Percentiles rank a stretch among this genome's conserved stretches.
Evolutionary conservation across 2,329 filamentous ascomycete species (phyloP).

Genomic region (Albophoma yamanashiensis): DNA sequence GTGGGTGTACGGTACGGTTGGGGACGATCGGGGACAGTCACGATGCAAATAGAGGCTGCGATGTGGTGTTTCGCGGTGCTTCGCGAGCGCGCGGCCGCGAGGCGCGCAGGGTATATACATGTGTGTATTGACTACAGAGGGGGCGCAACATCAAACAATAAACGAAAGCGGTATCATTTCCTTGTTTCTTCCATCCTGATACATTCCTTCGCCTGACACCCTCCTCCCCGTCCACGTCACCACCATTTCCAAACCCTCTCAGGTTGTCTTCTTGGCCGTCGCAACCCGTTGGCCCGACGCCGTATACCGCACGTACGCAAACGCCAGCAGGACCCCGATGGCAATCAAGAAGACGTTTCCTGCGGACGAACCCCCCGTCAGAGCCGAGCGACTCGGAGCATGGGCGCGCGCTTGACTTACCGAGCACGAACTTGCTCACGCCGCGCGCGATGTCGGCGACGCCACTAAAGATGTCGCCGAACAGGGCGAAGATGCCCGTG

Average conservation of each 20-base stretch:
- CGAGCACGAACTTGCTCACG: conserved; percentile 26
- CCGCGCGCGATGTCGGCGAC: conserved; percentile 25
- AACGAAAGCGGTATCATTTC: not conserved
- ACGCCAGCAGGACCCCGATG: conserved; percentile 20
- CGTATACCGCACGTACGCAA: conserved; percentile 23
- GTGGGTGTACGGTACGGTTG: too few relatives aligned
- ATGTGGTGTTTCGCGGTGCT: too few relatives aligned
- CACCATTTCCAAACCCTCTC: not conserved
- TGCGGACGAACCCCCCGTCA: conserved; percentile 4
- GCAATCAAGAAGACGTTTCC: conserved; percentile 25
- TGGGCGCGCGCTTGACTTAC: conserved; percentile 9
- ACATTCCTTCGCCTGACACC: too few relatives aligned
- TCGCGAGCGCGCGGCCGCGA: not conserved
- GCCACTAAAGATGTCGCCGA: conserved; percentile 23
- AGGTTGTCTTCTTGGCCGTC: conserved; percentile 20
- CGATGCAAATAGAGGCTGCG: too few relatives aligned
- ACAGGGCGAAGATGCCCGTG: conserved; percentile 22
- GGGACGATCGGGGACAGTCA: too few relatives aligned
- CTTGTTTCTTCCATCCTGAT: not conserved
- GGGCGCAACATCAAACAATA: not conserved
- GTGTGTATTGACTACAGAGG: not conserved
- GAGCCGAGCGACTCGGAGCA: not conserved
- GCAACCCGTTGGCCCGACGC: conserved; percentile 16
- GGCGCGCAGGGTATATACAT: not conserved
- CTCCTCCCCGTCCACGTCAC: too few relatives aligned